Conservation (phyloP, 2,329 filamentous ascomycete species). For the Neopestalotiopsis rosae region DNA sequence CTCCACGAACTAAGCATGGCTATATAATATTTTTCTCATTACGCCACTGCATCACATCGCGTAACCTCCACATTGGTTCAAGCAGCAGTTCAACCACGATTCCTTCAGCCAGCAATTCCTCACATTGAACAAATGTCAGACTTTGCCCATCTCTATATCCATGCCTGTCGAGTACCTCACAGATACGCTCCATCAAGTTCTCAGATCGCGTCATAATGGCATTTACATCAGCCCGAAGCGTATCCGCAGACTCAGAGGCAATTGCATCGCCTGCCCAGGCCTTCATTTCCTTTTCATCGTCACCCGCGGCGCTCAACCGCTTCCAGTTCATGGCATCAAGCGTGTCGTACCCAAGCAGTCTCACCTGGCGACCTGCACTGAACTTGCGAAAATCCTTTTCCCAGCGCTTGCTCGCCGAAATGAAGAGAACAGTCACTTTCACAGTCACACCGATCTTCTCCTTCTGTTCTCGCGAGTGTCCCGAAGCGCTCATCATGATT, state of each 20-base stretch:
- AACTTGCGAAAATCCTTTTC: background rate
- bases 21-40: background rate
- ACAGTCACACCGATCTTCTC: background rate
- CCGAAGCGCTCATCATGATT: background rate
- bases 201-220: background rate
- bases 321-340: background rate
- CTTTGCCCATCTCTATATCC: background rate
- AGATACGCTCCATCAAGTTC: background rate
- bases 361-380: background rate
- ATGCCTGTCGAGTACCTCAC: background rate
- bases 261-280: background rate
- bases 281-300: background rate
- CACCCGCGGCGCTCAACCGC: background rate
- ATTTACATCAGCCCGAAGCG: background rate
- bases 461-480: background rate
- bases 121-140: background rate
- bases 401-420: background rate
- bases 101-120: background rate
- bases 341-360: background rate
- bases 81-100: background rate
- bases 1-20: background rate
- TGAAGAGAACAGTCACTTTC: background rate
- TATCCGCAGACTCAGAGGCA: background rate
- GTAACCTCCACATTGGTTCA: background rate
- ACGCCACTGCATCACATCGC: conserved; percentile 1